Percentiles rank a stretch among this genome's conserved stretches.
phyloP scores from a whole-genome alignment of 2,329 filamentous ascomycete species.

The Nigrospora osmanthi region DNA sequence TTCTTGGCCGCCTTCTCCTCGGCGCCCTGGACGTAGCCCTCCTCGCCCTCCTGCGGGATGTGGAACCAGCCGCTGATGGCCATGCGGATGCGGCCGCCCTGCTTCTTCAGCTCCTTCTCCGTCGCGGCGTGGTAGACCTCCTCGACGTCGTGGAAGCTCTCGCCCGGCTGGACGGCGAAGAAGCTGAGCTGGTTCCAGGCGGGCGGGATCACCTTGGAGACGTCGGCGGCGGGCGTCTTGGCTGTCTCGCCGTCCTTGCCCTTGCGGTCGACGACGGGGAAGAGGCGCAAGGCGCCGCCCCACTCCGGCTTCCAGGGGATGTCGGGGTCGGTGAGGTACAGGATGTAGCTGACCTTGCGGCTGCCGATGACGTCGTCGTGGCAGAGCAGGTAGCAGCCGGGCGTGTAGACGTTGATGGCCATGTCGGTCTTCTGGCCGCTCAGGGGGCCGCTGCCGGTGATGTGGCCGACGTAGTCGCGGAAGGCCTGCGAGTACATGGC shows the following conservation, averaged over 20 bases:
- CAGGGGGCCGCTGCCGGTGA: constrained; percentile 79
- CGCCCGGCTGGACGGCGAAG: constrained; percentile 95
- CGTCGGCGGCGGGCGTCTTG: constrained; percentile 72
- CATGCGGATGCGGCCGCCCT: constrained; percentile 81
- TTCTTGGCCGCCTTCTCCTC: constrained; percentile 81
- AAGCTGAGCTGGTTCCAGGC: constrained; percentile 97
- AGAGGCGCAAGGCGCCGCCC: constrained; percentile 87
- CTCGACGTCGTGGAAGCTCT: constrained; percentile 98
- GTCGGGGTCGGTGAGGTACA: constrained; percentile 92
- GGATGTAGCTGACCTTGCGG: constrained; percentile 88
- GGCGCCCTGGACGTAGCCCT: constrained; percentile 79
- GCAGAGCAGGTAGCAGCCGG: constrained; percentile 89
- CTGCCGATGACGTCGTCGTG: constrained; percentile 99
- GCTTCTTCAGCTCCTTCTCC: constrained; percentile 52
- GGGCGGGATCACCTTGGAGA: constrained; percentile 76
- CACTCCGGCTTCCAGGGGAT: constrained; percentile 82
- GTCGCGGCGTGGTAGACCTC: constrained; percentile 76
- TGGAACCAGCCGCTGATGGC: constrained; percentile 99
- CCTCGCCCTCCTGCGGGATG: constrained; percentile 90
- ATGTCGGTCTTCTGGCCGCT: constrained; percentile 96
- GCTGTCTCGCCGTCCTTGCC: constrained; percentile 66
- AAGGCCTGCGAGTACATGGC: constrained; percentile 88
- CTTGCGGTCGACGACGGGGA: constrained; percentile 59
- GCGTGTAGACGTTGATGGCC: constrained; percentile 98
- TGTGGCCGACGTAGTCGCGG: constrained; percentile 76